phyloP scores from a whole-genome alignment of 1,284 basidiomycete genomes.

The Pascua sp. region DNA sequence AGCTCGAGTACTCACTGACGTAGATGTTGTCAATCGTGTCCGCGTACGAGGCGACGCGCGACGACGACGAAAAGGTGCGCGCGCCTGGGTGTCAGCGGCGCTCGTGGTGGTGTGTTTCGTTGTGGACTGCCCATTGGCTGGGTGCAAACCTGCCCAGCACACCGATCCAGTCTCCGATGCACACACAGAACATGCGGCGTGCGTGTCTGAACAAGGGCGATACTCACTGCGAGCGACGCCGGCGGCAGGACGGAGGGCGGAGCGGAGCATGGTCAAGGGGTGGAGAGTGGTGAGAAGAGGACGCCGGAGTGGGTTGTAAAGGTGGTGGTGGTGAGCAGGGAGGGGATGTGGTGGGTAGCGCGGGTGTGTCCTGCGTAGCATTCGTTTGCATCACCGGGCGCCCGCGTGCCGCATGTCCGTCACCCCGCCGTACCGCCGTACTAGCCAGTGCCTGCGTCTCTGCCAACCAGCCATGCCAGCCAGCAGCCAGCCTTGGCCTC shows the following conservation, averaged over 20 bases:
- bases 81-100: constrained; percentile 16
- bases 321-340: not conserved
- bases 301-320: not conserved
- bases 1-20: constrained; percentile 54
- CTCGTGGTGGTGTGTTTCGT: not conserved
- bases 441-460: too few relatives aligned
- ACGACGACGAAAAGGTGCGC: constrained; percentile 66
- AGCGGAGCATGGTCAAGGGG: constrained; percentile 18
- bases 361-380: not conserved
- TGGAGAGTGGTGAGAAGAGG: constrained; percentile 3
- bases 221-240: constrained; percentile 27
- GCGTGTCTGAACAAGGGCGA: not conserved
- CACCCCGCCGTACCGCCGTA: too few relatives aligned
- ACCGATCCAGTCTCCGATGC: too few relatives aligned
- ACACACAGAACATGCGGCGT: too few relatives aligned
- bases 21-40: constrained; percentile 88
- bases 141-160: not conserved
- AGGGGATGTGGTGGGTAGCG: not conserved
- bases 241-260: constrained; percentile 28
- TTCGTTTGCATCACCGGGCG: too few relatives aligned
- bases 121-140: not conserved
- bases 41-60: constrained; percentile 68
- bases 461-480: too few relatives aligned
- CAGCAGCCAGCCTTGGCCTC: too few relatives aligned
- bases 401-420: too few relatives aligned